Conservation (phyloP, 2,329 filamentous ascomycete genomes). For the Nectriaceae sp. region DNA sequence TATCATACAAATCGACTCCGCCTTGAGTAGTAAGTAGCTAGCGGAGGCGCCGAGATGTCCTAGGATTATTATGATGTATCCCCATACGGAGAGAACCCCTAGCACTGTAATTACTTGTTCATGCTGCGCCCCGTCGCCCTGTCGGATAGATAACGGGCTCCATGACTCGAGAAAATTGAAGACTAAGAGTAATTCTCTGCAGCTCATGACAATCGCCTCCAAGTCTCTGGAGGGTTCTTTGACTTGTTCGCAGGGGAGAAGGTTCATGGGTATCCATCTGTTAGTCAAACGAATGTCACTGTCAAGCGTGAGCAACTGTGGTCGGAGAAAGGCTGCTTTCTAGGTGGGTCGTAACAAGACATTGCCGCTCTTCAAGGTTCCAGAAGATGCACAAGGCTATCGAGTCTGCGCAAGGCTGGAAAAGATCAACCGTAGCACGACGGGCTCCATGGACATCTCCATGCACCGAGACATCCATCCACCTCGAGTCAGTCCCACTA, state of each 20-base stretch:
- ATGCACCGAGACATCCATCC: slow-evolving; percentile 1
- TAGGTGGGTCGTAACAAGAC: neutral
- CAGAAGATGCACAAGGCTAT: neutral
- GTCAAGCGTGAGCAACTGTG: no score
- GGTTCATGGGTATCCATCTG: neutral
- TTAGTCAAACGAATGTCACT: neutral
- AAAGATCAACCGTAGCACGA: neutral
- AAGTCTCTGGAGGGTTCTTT: neutral
- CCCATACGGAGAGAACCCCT: no score
- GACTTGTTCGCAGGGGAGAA: neutral
- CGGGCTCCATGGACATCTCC: neutral
- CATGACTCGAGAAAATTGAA: no score
- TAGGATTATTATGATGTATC: no score
- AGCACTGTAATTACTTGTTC: no score
- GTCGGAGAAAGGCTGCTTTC: neutral
- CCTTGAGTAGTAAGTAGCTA: no score
- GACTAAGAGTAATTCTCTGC: no score
- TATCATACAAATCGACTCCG: no score
- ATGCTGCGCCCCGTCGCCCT: no score
- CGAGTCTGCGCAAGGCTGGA: neutral
- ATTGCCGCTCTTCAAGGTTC: neutral
- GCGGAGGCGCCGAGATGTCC: no score
- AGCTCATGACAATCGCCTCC: no score
- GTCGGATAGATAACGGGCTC: no score
- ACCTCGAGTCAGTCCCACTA: neutral